These are phyloP conservation scores for Aspergillus ruber DNA, from an alignment of 2,329 filamentous ascomycete species.

Conservation along the genomic window DNA sequence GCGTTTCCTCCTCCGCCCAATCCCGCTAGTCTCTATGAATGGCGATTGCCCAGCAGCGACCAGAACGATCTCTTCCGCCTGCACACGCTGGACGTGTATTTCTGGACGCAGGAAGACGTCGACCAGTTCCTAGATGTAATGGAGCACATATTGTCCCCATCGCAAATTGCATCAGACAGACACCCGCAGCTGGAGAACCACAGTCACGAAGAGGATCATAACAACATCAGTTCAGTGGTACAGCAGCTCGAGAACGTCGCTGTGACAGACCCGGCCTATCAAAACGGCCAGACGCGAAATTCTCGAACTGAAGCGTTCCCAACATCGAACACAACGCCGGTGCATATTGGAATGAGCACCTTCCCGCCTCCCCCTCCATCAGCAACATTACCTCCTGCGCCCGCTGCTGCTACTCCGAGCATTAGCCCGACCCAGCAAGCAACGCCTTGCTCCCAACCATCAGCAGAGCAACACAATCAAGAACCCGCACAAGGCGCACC, in stretches of 20 bases:
- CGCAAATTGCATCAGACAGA: constrained; percentile 47
- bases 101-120: constrained; percentile 57
- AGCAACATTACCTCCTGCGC: constrained; percentile 7
- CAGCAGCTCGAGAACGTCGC: constrained; percentile 58
- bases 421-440: constrained; percentile 8
- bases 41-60: constrained; percentile 52
- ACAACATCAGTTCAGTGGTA: constrained; percentile 52
- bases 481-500: constrained; percentile 39
- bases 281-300: constrained; percentile 37
- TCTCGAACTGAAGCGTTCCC: constrained; percentile 26
- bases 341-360: constrained; percentile 14
- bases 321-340: constrained; percentile 12
- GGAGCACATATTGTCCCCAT: constrained; percentile 26
- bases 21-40: constrained; percentile 38
- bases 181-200: constrained; percentile 29
- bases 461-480: constrained; percentile 19
- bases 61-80: constrained; percentile 48
- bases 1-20: constrained; percentile 19
- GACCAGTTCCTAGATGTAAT: constrained; percentile 46
- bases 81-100: constrained; percentile 58
- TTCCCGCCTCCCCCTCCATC: constrained; percentile 23
- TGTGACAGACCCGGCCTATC: constrained; percentile 47
- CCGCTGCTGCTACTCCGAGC: neutral
- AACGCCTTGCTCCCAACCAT: constrained; percentile 6
- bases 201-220: constrained; percentile 17